Conservation (phyloP, 192 early-diverging fungal species). For the Podila minutissima region DNA sequence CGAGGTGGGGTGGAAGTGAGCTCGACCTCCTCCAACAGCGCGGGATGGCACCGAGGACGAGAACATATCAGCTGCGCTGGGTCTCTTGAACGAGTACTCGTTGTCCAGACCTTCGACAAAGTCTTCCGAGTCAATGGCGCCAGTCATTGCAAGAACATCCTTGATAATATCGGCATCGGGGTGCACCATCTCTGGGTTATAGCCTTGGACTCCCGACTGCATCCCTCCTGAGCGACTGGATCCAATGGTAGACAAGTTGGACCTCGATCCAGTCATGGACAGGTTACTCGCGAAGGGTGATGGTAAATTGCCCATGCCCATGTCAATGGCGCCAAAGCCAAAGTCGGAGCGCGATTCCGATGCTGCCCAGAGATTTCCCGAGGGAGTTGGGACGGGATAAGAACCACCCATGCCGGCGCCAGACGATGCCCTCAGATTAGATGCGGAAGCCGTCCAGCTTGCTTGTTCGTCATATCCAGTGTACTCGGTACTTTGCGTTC, state of each 20-base stretch:
- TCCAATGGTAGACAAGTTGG: background rate
- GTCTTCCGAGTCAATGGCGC: conserved; percentile 32
- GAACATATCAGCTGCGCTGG: background rate
- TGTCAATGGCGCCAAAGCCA: background rate
- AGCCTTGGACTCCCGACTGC: background rate
- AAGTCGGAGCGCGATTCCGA: background rate
- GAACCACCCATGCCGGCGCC: too few species aligned
- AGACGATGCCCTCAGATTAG: too few species aligned
- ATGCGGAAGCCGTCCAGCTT: background rate
- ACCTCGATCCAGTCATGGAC: background rate
- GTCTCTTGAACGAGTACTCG: background rate
- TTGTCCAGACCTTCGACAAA: conserved; percentile 6
- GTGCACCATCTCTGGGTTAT: background rate
- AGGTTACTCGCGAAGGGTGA: background rate
- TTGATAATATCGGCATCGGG: conserved; percentile 28
- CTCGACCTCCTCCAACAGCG: conserved; percentile 34
- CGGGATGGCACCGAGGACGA: background rate
- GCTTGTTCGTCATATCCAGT: background rate
- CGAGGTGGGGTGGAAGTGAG: conserved; percentile 5
- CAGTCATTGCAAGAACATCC: conserved; percentile 40
- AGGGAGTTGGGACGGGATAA: background rate
- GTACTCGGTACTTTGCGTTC: background rate
- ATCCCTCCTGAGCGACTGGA: background rate
- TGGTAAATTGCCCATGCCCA: background rate
- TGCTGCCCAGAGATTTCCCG: background rate